Evolutionary conservation across 352 stramenopile genomes (phyloP).

Genomic region (Phytophthora aleatoria): DNA sequence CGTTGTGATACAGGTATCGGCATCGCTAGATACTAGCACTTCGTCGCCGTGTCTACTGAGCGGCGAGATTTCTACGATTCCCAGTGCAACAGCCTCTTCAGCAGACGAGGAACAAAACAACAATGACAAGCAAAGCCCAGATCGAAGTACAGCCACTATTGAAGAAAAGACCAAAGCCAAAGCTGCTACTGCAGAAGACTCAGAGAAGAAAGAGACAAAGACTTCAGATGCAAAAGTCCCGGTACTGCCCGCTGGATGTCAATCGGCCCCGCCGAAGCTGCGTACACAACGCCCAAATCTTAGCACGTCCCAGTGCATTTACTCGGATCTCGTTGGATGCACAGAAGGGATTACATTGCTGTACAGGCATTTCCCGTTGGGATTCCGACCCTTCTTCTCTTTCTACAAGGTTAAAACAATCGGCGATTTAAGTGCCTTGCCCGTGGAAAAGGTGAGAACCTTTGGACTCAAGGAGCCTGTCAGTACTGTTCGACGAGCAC

Average conservation of each 20-base stretch:
- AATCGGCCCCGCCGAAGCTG: slow-evolving; percentile 24
- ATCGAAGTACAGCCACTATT: not conserved
- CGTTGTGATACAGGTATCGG: slow-evolving; percentile 7
- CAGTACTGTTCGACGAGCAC: slow-evolving; percentile 50
- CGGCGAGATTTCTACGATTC: slow-evolving; percentile 10
- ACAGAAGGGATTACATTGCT: slow-evolving; percentile 55
- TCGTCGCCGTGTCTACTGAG: slow-evolving; percentile 28
- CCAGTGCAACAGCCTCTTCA: slow-evolving; percentile 15
- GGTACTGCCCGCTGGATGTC: slow-evolving; percentile 10
- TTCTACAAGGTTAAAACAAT: slow-evolving; percentile 78
- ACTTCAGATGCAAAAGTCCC: not conserved
- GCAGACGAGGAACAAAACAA: slow-evolving; percentile 4
- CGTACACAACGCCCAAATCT: slow-evolving; percentile 10
- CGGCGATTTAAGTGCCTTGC: slow-evolving; percentile 62
- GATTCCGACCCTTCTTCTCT: slow-evolving; percentile 57
- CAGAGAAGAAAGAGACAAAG: slow-evolving; percentile 1
- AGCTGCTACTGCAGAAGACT: not conserved
- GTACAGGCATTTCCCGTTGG: slow-evolving; percentile 57
- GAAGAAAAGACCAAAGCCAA: slow-evolving; percentile 1
- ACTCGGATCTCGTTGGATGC: slow-evolving; percentile 49
- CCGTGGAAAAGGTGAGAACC: slow-evolving; percentile 51
- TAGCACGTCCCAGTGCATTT: slow-evolving; percentile 36
- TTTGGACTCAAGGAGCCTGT: slow-evolving; percentile 70
- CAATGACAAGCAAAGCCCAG: not conserved
- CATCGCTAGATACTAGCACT: slow-evolving; percentile 20